Conservation (phyloP, 306 rosid genomes). For the Quercus berberidifolia region DNA sequence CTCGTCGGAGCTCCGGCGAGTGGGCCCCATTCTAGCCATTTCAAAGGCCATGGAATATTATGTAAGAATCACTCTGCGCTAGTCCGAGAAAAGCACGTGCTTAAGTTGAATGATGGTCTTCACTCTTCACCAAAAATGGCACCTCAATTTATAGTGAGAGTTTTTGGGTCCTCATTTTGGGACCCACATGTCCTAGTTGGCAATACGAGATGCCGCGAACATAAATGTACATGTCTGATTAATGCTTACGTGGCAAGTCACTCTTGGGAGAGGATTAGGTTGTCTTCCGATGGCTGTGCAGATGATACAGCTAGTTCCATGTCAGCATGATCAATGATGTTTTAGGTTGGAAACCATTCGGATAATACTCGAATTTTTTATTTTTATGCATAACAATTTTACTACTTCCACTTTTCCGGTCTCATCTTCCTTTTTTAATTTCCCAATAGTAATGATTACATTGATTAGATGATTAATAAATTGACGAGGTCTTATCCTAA, state of each 20-base stretch:
- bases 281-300: not conserved
- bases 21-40: not conserved
- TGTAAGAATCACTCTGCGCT: not conserved
- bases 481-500: constrained; percentile 4
- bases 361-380: constrained; percentile 13
- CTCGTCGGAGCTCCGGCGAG: constrained; percentile 29
- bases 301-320: constrained; percentile 22
- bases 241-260: not conserved
- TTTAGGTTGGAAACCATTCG: not conserved
- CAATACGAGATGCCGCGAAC: not conserved
- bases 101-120: not conserved
- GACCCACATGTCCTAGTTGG: constrained; percentile 9
- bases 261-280: not conserved
- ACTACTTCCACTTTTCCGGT: too few species aligned
- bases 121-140: not conserved
- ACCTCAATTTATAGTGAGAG: not conserved
- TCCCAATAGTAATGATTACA: not conserved
- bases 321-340: constrained; percentile 13
- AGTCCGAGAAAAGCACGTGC: not conserved
- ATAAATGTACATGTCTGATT: too few species aligned
- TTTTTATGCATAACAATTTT: not conserved
- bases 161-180: not conserved
- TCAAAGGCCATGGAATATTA: constrained; percentile 12
- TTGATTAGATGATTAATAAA: not conserved
- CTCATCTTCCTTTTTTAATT: too few species aligned